Conservation (phyloP, 805 yeast genomes). For the Metschnikowia vanudenii region DNA sequence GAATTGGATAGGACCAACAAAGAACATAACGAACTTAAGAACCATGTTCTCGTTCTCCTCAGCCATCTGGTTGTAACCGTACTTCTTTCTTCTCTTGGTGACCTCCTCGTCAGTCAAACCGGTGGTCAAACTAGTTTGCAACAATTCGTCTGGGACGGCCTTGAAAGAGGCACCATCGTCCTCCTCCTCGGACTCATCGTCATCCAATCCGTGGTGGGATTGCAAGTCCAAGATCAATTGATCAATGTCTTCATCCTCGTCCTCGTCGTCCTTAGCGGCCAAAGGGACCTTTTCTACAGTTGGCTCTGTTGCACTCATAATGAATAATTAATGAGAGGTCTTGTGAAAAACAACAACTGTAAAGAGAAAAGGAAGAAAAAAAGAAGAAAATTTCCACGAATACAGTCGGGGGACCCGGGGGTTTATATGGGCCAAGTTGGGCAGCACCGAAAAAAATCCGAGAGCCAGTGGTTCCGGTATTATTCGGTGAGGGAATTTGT, state of each 20-base stretch:
- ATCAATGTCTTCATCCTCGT: constrained; percentile 53
- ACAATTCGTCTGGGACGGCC: constrained; percentile 81
- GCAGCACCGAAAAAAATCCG: background rate
- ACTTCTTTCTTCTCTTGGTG: constrained; percentile 80
- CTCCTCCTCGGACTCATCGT: constrained; percentile 28
- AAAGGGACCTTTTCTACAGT: constrained; percentile 52
- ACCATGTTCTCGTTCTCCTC: constrained; percentile 81
- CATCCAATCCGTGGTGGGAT: constrained; percentile 51
- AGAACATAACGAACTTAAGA: constrained; percentile 80
- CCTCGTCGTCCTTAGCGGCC: constrained; percentile 42
- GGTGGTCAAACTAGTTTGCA: constrained; percentile 73
- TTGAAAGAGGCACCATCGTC: constrained; percentile 43
- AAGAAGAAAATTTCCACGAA: constrained; percentile 1
- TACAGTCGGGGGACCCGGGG: constrained; percentile 12
- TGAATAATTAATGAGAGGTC: constrained; percentile 9
- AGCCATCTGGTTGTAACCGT: constrained; percentile 86
- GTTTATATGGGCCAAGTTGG: constrained; percentile 15
- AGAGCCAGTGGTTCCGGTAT: constrained; percentile 8
- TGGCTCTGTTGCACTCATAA: constrained; percentile 47
- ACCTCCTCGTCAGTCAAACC: constrained; percentile 84
- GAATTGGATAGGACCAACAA: constrained; percentile 94
- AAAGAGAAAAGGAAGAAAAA: constrained; percentile 7
- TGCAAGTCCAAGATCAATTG: constrained; percentile 78
- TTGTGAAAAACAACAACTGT: constrained; percentile 15
- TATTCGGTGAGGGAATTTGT: constrained; percentile 20